Percentiles rank a stretch among this genome's conserved stretches.
These are phyloP conservation scores for Wickerhamomyces bovis DNA, from an alignment of 805 yeast genomes.

Conservation along the genomic window DNA sequence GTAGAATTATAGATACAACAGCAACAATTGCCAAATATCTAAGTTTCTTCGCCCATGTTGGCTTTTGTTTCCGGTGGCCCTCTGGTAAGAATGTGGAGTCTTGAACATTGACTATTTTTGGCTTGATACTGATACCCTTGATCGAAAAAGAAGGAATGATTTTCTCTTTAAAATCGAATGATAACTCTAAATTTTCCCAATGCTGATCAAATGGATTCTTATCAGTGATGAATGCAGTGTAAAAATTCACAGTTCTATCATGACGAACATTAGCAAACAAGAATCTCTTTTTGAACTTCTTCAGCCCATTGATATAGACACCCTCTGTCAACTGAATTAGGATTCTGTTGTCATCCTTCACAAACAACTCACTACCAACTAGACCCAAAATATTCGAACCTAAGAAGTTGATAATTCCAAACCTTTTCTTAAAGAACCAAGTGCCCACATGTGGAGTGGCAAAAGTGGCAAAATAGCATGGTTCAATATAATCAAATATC, in stretches of 20 bases:
- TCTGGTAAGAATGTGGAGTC: slow-evolving; percentile 23
- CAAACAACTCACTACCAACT: slow-evolving; percentile 72
- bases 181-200: slow-evolving; percentile 36
- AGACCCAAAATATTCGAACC: slow-evolving; percentile 55
- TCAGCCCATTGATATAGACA: slow-evolving; percentile 49
- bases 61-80: slow-evolving; percentile 2
- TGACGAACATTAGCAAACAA: slow-evolving; percentile 70
- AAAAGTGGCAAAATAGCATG: slow-evolving; percentile 60
- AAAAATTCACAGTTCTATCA: slow-evolving; percentile 85
- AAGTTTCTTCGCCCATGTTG: slow-evolving; percentile 14
- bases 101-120: slow-evolving; percentile 47
- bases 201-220: slow-evolving; percentile 66
- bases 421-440: slow-evolving; percentile 37
- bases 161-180: slow-evolving; percentile 30
- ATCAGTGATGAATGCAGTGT: slow-evolving; percentile 71
- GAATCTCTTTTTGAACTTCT: slow-evolving; percentile 48
- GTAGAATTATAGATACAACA: slow-evolving; percentile 26
- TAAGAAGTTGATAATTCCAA: slow-evolving; percentile 37
- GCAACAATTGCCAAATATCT: slow-evolving; percentile 21
- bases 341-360: slow-evolving; percentile 38
- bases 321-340: slow-evolving; percentile 36
- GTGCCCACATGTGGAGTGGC: slow-evolving; percentile 76
- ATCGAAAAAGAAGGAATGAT: slow-evolving; percentile 28
- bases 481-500: slow-evolving; percentile 53
- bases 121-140: slow-evolving; percentile 32